These are phyloP conservation scores for Whalleya microplaca DNA, from an alignment of 2,329 filamentous ascomycete genomes.

Conservation along the genomic window DNA sequence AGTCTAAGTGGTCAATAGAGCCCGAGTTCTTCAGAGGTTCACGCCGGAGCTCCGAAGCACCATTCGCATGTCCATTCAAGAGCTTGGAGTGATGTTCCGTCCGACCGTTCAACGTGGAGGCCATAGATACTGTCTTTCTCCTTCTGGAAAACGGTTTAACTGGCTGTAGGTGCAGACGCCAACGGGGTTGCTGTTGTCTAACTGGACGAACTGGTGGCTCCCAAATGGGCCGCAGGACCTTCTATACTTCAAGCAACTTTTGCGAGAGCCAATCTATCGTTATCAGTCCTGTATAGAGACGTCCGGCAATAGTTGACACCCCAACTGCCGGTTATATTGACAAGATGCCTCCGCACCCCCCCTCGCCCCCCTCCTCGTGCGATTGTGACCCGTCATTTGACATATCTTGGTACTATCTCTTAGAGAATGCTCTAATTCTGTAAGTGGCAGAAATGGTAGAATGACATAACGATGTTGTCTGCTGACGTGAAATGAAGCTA, in stretches of 20 bases:
- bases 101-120: not conserved
- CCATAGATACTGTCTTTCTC: not conserved
- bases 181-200: not conserved
- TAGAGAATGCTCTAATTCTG: not conserved
- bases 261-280: not conserved
- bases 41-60: constrained; percentile 19
- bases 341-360: not conserved
- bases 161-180: not conserved
- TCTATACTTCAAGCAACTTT: not conserved
- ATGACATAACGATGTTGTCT: too few relatives aligned
- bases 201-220: not conserved
- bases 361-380: too few relatives aligned
- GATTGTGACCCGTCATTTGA: not conserved
- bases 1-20: constrained; percentile 37
- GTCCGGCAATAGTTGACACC: not conserved
- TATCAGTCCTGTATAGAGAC: not conserved
- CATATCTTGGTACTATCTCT: not conserved
- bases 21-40: constrained; percentile 32
- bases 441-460: not conserved
- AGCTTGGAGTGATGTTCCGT: constrained; percentile 5
- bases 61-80: constrained; percentile 10
- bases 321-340: not conserved
- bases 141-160: not conserved
- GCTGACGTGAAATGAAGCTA: too few relatives aligned
- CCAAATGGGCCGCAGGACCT: not conserved